Evolutionary conservation across 108 stramenopile genomes (phyloP).

Genomic region (Nitzschia sp.): DNA sequence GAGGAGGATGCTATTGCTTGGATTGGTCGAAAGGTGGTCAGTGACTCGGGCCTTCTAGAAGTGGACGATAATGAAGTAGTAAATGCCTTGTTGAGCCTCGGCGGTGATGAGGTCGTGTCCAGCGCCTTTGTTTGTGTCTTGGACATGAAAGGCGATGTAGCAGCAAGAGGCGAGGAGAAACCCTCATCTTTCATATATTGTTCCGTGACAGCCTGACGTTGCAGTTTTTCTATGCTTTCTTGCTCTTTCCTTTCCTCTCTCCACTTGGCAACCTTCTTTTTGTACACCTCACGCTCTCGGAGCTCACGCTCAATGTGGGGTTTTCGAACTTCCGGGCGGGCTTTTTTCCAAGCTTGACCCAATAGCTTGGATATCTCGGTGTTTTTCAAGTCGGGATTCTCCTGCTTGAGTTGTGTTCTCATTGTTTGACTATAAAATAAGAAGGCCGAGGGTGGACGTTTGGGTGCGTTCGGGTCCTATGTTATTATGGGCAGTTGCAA

Average conservation of each 20-base stretch:
- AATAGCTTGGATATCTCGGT: slow-evolving; percentile 53
- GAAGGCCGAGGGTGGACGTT: slow-evolving; percentile 56
- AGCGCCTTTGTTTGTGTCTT: too few relatives aligned
- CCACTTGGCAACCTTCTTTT: slow-evolving; percentile 35
- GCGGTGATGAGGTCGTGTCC: too few relatives aligned
- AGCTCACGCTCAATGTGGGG: slow-evolving; percentile 40
- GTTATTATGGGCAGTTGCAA: too few relatives aligned
- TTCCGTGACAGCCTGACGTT: slow-evolving; percentile 2
- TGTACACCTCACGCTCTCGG: slow-evolving; percentile 31
- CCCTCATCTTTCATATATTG: neutral
- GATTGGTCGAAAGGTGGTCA: too few relatives aligned
- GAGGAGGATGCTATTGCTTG: too few relatives aligned
- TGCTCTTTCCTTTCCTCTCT: slow-evolving; percentile 13
- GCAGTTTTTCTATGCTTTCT: neutral
- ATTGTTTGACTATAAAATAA: slow-evolving; percentile 43
- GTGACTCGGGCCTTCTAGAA: too few relatives aligned
- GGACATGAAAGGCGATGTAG: too few relatives aligned
- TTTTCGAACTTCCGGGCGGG: slow-evolving; percentile 42
- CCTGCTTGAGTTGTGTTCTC: slow-evolving; percentile 35
- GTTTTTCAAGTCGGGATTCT: slow-evolving; percentile 46
- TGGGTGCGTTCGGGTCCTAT: slow-evolving; percentile 52
- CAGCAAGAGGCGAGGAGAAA: neutral
- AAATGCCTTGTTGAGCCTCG: too few relatives aligned
- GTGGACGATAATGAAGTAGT: too few relatives aligned
- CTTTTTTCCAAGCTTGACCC: slow-evolving; percentile 42